Base-by-base conservation (phyloP, 2,329 filamentous ascomycete species). In the Chaetoscypha palmicola region DNA sequence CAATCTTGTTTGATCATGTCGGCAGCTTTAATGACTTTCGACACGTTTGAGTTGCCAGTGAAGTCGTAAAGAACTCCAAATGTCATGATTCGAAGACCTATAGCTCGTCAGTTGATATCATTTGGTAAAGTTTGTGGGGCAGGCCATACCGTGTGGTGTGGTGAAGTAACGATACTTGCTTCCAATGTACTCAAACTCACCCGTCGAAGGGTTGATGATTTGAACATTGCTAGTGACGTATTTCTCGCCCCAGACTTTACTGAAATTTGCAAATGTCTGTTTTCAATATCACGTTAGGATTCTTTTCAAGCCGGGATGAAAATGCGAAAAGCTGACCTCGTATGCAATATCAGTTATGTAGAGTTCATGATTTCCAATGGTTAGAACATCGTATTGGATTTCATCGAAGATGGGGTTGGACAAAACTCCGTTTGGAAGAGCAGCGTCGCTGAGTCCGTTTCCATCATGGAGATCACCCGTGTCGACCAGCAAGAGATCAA, bases 181-280 rank as follows among this genome's bases (percentile, higher is more conserved):
- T 7, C 89, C 87, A 52, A 95, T 76, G 2, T 90, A 84, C 38
- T 83, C 77, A 34, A 77, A 72, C 49, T 83, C 71, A 17, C 82
- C 81, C 1, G 81, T 84, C 44, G 77, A 69, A 1, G 81, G 79
- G 52, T 89, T 80, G 45, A 82, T 71, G 47, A 95, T 94, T 58
- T 97, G 89, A 34, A 97, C 74, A 56, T 97, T 97, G 2, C 88
- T 94, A 7, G 90, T 86, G n/a, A 96, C 69, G 55, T 96, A 96
- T 46, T 76, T 81, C 28, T 79, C 51, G 21, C 55, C 76, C 48
- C 76, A 76, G 66, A 87, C 95, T 59, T 86, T 83, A 4, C 86
- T 86, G 4, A 94, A 84, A 0, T 88, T 94, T 39, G 77, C 76
- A 48, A 79, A 72, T 21, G 53, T 54, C 52, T 54, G 14, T n/a